Evolutionary conservation across 192 early-diverging fungal species (phyloP).

Genomic region (Thamnidium elegans): DNA sequence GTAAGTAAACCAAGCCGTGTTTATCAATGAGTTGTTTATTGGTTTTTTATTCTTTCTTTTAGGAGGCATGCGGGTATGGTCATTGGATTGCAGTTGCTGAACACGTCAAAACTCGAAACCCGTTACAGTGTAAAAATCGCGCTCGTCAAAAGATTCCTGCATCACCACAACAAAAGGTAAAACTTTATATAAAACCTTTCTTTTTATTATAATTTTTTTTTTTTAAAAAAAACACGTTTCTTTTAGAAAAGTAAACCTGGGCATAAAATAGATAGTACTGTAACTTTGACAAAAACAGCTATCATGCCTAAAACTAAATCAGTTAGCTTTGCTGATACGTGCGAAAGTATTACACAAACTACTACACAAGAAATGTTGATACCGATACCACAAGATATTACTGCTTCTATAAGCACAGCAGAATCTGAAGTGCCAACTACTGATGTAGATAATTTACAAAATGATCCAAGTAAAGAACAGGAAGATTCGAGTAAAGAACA

Average conservation of each 20-base stretch:
- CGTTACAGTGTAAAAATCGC: constrained; percentile 62
- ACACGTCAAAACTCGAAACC: constrained; percentile 48
- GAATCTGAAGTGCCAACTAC: not conserved
- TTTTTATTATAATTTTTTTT: not conserved
- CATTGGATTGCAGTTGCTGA: constrained; percentile 54
- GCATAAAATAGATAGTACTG: too few species aligned
- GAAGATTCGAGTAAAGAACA: not conserved
- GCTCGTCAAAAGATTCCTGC: constrained; percentile 51
- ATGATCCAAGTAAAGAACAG: not conserved
- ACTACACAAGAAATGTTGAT: not conserved
- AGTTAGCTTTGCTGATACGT: too few species aligned
- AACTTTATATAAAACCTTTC: not conserved
- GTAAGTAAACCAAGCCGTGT: constrained; percentile 20
- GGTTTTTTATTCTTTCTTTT: not conserved
- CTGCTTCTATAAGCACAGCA: not conserved
- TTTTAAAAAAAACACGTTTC: too few species aligned
- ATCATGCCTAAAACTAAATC: too few species aligned
- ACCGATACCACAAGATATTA: not conserved
- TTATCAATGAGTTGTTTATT: too few species aligned
- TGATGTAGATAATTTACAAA: not conserved
- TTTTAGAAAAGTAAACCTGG: too few species aligned
- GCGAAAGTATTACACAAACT: too few species aligned
- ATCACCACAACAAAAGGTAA: constrained; percentile 20
- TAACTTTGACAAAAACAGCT: too few species aligned
- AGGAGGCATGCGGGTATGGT: constrained; percentile 50